phyloP scores from a whole-genome alignment of 345 rosid species.

The Syzygium aromaticum region DNA sequence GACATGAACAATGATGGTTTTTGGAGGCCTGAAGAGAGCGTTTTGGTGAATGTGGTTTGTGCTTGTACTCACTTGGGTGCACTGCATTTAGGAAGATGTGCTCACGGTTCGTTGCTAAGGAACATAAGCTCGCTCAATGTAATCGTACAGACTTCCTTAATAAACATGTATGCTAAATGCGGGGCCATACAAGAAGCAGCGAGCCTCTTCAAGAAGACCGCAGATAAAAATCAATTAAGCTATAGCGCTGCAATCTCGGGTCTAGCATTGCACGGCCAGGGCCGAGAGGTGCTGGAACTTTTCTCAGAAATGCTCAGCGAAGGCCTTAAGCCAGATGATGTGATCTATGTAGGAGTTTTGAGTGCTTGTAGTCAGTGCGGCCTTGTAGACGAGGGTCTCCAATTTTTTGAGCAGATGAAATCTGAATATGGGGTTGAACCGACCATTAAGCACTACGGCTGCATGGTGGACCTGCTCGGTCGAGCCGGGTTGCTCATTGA shows the following conservation, averaged over 20 bases:
- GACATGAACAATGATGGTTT: constrained; percentile 13
- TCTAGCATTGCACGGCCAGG: constrained; percentile 28
- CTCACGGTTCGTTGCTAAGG: constrained; percentile 27
- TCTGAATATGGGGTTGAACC: constrained; percentile 33
- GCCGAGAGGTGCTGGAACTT: constrained; percentile 16
- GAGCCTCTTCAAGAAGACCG: constrained; percentile 14
- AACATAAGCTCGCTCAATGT: constrained; percentile 24
- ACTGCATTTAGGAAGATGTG: constrained; percentile 30
- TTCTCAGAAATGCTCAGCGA: constrained; percentile 26
- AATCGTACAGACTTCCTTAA: constrained; percentile 37
- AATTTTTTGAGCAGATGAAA: constrained; percentile 26
- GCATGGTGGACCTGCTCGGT: constrained; percentile 62
- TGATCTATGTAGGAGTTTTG: constrained; percentile 27
- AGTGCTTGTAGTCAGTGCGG: constrained; percentile 29
- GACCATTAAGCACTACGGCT: constrained; percentile 59
- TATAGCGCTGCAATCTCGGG: constrained; percentile 31
- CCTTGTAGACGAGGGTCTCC: constrained; percentile 26
- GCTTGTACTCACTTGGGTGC: constrained; percentile 38
- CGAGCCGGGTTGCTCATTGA: constrained; percentile 52
- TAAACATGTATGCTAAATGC: constrained; percentile 48
- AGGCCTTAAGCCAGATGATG: constrained; percentile 26
- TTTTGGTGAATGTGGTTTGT: constrained; percentile 30
- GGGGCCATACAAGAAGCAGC: constrained; percentile 25
- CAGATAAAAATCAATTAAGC: constrained; percentile 16
- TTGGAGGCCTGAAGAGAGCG: constrained; percentile 36